A percentile compares a stretch with the other conserved stretches of the same genome.
These are phyloP conservation scores for Lachancea waltii DNA, from an alignment of 805 yeast genomes.

Conservation along the genomic window DNA sequence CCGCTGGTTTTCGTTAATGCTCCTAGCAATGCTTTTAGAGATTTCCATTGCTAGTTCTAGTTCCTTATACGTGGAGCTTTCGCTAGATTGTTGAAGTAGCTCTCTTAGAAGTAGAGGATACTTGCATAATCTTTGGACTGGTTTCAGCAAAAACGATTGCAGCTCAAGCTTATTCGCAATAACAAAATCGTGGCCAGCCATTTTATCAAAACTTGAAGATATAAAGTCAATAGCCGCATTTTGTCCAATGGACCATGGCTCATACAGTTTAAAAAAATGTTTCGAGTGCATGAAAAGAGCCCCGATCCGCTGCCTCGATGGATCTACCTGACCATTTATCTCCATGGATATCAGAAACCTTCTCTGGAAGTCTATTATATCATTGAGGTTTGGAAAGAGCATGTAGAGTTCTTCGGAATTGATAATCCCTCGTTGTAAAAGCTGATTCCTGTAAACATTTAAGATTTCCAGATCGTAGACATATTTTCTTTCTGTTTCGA, in stretches of 20 bases:
- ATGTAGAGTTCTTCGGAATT: conserved; percentile 73
- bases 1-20: conserved; percentile 91
- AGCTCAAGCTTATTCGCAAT: conserved; percentile 84
- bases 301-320: conserved; percentile 77
- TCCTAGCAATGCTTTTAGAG: conserved; percentile 76
- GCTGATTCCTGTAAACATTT: conserved; percentile 58
- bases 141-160: conserved; percentile 84
- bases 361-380: conserved; percentile 86
- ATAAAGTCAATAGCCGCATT: conserved; percentile 80
- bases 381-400: conserved; percentile 78
- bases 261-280: conserved; percentile 79
- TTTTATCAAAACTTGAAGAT: conserved; percentile 34
- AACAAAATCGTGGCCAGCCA: conserved; percentile 55
- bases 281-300: conserved; percentile 82
- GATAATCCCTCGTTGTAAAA: conserved; percentile 57
- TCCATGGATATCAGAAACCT: conserved; percentile 83
- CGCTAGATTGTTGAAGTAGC: conserved; percentile 57
- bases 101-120: conserved; percentile 81
- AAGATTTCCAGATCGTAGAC: conserved; percentile 84
- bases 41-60: conserved; percentile 62
- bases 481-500: conserved; percentile 86
- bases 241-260: conserved; percentile 91
- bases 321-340: conserved; percentile 71
- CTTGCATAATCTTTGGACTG: conserved; percentile 93
- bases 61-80: conserved; percentile 53